These are phyloP conservation scores for Nothophaeocryptopus gaeumannii DNA, from an alignment of 2,329 filamentous ascomycete species.

Conservation along the genomic window DNA sequence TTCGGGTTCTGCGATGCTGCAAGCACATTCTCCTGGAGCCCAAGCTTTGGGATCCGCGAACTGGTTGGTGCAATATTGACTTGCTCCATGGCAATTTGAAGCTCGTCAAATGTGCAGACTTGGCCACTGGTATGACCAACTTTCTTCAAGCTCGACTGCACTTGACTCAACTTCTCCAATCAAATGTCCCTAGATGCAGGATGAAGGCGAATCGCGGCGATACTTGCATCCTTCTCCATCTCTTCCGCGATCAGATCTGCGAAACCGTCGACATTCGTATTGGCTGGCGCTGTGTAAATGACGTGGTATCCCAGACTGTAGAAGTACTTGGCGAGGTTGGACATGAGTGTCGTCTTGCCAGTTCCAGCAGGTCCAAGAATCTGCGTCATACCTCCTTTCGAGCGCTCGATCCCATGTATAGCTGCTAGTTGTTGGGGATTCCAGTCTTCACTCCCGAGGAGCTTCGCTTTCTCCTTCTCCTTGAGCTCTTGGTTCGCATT, in stretches of 20 bases:
- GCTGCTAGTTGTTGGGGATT: constrained; percentile 1
- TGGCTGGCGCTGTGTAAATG: background rate
- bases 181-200: too few species aligned
- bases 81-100: too few species aligned
- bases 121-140: too few species aligned
- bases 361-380: background rate
- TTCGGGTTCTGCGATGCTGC: too few species aligned
- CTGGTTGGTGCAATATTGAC: too few species aligned
- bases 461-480: too few species aligned
- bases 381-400: background rate
- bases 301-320: background rate
- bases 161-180: too few species aligned
- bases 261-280: background rate
- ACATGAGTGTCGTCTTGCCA: constrained; percentile 1
- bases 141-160: too few species aligned
- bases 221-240: background rate
- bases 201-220: background rate
- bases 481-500: too few species aligned
- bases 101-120: too few species aligned
- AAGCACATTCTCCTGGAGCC: too few species aligned
- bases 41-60: too few species aligned
- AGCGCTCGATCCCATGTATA: background rate
- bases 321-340: background rate
- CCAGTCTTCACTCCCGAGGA: background rate
- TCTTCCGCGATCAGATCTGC: background rate